phyloP scores from a whole-genome alignment of 306 rosid genomes.

The Vachellia collinsii region DNA sequence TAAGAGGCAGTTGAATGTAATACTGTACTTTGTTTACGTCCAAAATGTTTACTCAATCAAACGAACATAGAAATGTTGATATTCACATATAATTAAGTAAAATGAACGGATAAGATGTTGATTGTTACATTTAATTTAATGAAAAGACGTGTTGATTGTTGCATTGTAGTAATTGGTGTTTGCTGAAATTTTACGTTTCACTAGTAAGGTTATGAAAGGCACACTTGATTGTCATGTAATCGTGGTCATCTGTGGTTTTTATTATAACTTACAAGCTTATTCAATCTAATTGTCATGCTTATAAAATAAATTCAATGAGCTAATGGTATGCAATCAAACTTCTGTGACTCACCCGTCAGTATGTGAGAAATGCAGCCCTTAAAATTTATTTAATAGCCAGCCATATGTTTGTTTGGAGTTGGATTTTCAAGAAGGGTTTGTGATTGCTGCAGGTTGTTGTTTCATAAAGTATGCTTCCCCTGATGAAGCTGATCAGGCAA shows the following conservation, averaged over 20 bases:
- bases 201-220: conserved; percentile 39
- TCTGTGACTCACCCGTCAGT: conserved; percentile 22
- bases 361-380: conserved; percentile 29
- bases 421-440: conserved; percentile 25
- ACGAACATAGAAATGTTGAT: conserved; percentile 50
- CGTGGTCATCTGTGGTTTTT: conserved; percentile 38
- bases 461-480: conserved; percentile 89
- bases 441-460: conserved; percentile 80
- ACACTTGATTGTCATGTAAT: conserved; percentile 31
- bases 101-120: conserved; percentile 51
- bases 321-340: conserved; percentile 18
- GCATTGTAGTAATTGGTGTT: conserved; percentile 35
- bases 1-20: conserved; percentile 54
- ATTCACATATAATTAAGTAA: conserved; percentile 52
- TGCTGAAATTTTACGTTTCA: conserved; percentile 28
- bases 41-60: conserved; percentile 50
- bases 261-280: conserved; percentile 22
- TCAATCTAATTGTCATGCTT: conserved; percentile 31
- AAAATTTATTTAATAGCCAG: conserved; percentile 24
- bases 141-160: conserved; percentile 30
- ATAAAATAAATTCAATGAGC: conserved; percentile 32
- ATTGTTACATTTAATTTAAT: conserved; percentile 46
- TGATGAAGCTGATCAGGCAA: conserved; percentile 95
- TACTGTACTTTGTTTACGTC: conserved; percentile 56
- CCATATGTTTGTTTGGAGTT: conserved; percentile 23